Percentiles rank a stretch among this genome's conserved stretches.
Conservation (phyloP, 2,329 filamentous ascomycete species). For the Volutella citrinella region DNA sequence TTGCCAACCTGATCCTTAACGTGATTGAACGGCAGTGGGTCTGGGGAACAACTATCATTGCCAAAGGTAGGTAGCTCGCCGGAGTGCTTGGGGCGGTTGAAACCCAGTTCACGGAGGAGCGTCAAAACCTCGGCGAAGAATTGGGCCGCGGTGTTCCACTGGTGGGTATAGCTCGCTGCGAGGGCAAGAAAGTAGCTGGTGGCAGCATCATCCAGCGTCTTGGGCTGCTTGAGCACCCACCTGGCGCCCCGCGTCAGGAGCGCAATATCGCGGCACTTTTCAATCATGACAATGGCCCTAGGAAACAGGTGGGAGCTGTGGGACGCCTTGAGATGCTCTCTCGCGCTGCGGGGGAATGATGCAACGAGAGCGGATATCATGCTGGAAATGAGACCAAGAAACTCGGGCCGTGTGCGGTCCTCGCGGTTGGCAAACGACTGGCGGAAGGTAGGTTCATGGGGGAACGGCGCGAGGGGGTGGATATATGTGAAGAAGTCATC, state of each 20-base stretch:
- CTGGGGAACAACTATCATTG: slow-evolving; percentile 35
- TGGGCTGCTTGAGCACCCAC: slow-evolving; percentile 45
- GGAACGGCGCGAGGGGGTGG: slow-evolving; percentile 73
- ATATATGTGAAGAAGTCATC: slow-evolving; percentile 85
- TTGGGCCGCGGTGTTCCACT: slow-evolving; percentile 63
- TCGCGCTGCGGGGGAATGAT: slow-evolving; percentile 70
- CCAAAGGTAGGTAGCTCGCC: slow-evolving; percentile 39
- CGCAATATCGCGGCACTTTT: slow-evolving; percentile 68
- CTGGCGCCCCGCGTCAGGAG: slow-evolving; percentile 61
- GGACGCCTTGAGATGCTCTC: slow-evolving; percentile 65
- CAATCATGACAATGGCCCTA: slow-evolving; percentile 65
- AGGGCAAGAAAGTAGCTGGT: slow-evolving; percentile 75
- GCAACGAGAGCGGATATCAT: slow-evolving; percentile 74
- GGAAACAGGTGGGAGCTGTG: slow-evolving; percentile 64
- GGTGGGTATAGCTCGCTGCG: slow-evolving; percentile 64
- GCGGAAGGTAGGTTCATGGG: slow-evolving; percentile 75
- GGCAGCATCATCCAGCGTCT: slow-evolving; percentile 55
- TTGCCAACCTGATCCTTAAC: slow-evolving; percentile 72
- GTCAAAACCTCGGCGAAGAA: slow-evolving; percentile 72
- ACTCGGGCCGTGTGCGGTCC: slow-evolving; percentile 63
- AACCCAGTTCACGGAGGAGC: slow-evolving; percentile 65
- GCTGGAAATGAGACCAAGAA: slow-evolving; percentile 67
- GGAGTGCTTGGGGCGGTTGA: slow-evolving; percentile 53
- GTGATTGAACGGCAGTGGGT: slow-evolving; percentile 57
- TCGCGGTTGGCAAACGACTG: slow-evolving; percentile 64